Evolutionary conservation across 1,284 basidiomycete genomes (phyloP), one percentile per base, ranked within the genome.

Genomic region (Porphyrellus sp.): DNA sequence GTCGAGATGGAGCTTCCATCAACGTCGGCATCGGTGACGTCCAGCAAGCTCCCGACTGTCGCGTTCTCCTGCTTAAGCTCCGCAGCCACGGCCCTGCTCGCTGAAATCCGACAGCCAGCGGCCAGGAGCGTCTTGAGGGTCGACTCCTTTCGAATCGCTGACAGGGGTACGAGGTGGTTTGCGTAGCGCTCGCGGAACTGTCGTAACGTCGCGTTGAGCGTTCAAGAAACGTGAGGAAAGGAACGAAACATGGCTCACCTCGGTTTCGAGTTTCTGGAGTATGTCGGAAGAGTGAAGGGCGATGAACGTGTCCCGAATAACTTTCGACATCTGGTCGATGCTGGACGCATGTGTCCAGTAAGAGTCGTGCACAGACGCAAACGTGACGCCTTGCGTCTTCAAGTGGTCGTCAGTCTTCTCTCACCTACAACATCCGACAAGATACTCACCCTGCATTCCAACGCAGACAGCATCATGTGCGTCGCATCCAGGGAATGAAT

Each of bases 381-480:
- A 98, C 0, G 87, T 88, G 54, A 97, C 69, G 43, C 76, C 78
- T 63, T 81, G 79, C 18, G 83, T 79, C 86, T 90, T 54, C 3
- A 46, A 5, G 23, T 11, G 9, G 21, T 28, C 37, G 34, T 64
- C 43, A 63, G 45, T 35, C 31, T 27, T 44, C 35, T 30, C 15
- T 23, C 30, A 15, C 20, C 13, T 30, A 27, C 16, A n/a, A 35
- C 25, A 38, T 25, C 7, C 42, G 30, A 23, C 12, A 8, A 30
- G 34, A 23, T 11, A 75, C 82, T 56, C 69, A 91, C 88, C 62
- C 80, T 76, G 68, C 92, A 98, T 64, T 92, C 88, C 37, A 97
- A 77, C n/a, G 96, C 95, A 1, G 95, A 98, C 59, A 98, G 74
- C 80, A 98, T 89, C 95, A 99, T 98, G 73, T 99, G 97, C 1